A percentile compares a stretch with the other conserved stretches of the same genome.
These are phyloP conservation scores for Teratosphaeria epicoccoides DNA, from an alignment of 2,329 filamentous ascomycete species.

Conservation along the genomic window DNA sequence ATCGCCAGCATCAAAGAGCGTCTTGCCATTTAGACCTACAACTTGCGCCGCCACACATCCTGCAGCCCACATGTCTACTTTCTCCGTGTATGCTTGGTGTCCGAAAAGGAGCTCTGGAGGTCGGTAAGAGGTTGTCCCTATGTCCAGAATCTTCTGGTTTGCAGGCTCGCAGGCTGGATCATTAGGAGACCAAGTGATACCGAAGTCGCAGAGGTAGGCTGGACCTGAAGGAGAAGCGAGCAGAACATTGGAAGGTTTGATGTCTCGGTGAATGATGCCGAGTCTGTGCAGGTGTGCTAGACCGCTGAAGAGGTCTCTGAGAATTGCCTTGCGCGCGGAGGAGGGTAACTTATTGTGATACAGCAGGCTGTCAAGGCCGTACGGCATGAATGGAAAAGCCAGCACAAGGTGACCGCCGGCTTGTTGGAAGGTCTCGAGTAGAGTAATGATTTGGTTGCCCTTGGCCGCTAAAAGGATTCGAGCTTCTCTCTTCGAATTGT, in stretches of 20 bases:
- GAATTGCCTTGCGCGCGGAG: slow-evolving; percentile 34
- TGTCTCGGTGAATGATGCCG: slow-evolving; percentile 80
- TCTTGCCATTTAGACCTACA: slow-evolving; percentile 42
- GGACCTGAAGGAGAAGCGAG: slow-evolving; percentile 45
- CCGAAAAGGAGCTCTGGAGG: slow-evolving; percentile 87
- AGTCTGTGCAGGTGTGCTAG: slow-evolving; percentile 60
- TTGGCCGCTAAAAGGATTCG: slow-evolving; percentile 56
- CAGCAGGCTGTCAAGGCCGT: slow-evolving; percentile 61
- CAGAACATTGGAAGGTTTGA: slow-evolving; percentile 80
- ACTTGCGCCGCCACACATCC: slow-evolving; percentile 78
- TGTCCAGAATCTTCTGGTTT: slow-evolving; percentile 71
- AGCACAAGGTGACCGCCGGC: slow-evolving; percentile 65
- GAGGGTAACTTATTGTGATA: slow-evolving; percentile 23
- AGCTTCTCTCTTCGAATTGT: slow-evolving; percentile 71
- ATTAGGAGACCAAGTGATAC: slow-evolving; percentile 70
- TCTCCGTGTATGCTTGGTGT: slow-evolving; percentile 56
- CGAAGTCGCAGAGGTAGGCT: slow-evolving; percentile 80
- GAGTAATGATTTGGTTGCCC: slow-evolving; percentile 50
- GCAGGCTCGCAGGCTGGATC: slow-evolving; percentile 49
- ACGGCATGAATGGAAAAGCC: slow-evolving; percentile 72
- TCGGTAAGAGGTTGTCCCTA: slow-evolving; percentile 85
- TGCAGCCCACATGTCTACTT: slow-evolving; percentile 80
- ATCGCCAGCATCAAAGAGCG: slow-evolving; percentile 78
- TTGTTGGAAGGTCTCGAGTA: slow-evolving; percentile 61
- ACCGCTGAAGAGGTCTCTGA: slow-evolving; percentile 60